Conservation (phyloP, 1,139 yeast genomes). For the Geotrichum cucujoidarum region DNA sequence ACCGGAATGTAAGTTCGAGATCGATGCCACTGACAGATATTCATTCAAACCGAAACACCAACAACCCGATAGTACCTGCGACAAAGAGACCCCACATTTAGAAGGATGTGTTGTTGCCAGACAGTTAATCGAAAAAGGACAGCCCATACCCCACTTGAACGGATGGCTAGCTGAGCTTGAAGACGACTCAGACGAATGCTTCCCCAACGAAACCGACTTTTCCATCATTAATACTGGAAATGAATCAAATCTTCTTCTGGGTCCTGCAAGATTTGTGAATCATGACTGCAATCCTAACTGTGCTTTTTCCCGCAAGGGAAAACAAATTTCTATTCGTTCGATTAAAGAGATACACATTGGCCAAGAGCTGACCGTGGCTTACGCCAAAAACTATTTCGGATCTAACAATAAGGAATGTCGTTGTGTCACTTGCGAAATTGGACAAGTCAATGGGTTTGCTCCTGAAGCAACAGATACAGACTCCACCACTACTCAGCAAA, state of each 20-base stretch:
- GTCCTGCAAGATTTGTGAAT: conserved; percentile 47
- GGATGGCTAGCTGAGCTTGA: conserved; percentile 40
- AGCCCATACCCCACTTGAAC: conserved; percentile 36
- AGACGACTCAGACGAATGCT: conserved; percentile 35
- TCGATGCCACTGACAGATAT: conserved; percentile 44
- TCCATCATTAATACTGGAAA: conserved; percentile 39
- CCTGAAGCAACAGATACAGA: conserved; percentile 8
- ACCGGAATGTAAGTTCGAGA: conserved; percentile 41
- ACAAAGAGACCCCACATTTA: conserved; percentile 19
- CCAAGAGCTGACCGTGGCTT: conserved; percentile 45
- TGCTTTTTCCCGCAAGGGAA: conserved; percentile 34
- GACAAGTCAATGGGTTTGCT: conserved; percentile 20
- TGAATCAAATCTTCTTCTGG: conserved; percentile 42
- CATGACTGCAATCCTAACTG: conserved; percentile 47
- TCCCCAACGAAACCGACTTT: conserved; percentile 39
- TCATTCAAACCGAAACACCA: background rate
- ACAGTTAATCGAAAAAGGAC: conserved; percentile 33
- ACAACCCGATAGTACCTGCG: background rate
- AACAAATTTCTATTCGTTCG: conserved; percentile 36
- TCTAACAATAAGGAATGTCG: conserved; percentile 41
- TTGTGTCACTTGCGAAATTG: conserved; percentile 43
- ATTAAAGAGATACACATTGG: conserved; percentile 38
- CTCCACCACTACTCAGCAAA: conserved; percentile 18
- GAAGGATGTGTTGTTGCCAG: conserved; percentile 45
- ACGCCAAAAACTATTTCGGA: conserved; percentile 45